Evolutionary conservation across 2,329 filamentous ascomycete species (phyloP), one percentile per base, ranked within the genome.

Genomic region (Alternaria ventricosa): DNA sequence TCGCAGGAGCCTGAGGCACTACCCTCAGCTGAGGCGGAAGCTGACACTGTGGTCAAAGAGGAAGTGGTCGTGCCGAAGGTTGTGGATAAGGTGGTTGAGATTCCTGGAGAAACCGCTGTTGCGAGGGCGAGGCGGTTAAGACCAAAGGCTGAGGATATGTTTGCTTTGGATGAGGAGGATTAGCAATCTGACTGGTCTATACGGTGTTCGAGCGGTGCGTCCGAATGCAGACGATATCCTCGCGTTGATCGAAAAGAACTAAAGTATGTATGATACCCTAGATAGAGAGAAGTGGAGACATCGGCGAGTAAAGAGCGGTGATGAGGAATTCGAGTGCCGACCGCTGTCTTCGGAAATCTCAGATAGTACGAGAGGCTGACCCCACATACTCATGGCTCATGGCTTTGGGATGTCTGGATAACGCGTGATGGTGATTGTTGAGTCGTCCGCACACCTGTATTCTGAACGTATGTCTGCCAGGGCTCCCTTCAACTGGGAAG

Each of bases 61-160:
- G 61, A 64, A 41, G 30, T 23, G 1, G 25, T 58, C 12, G 28
- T 28, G 3, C 27, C 18, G 10, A 55, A 54, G 7, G 22, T 20
- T 10, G 13, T 20, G n/a, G n/a, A n/a, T n/a, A 58, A 55, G 33
- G 27, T n/a, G 25, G 41, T 60, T 25, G 64, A 74, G 46, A 67
- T 73, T 8, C 58, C 73, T 15, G 74, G 73, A 41, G 78, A 80
- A 67, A 76, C 77, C 1, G 74, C 75, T 36, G 78, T 78, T 11
- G 78, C 78, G 30, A 73, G 77, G 47, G 78, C 78, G 65, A 71
- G 75, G 6, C 66, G 77, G 15, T 62, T 75, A 15, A 69, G 79
- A 46, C 78, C 79, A 7, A 77, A 70, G 53, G 79, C 79, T 6
- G 78, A 79, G 61, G 79, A 81, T 61, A 80, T 81, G 78, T 81